Evolutionary conservation across 208 protist species (phyloP).

Genomic region (Leishmania braziliensis): DNA sequence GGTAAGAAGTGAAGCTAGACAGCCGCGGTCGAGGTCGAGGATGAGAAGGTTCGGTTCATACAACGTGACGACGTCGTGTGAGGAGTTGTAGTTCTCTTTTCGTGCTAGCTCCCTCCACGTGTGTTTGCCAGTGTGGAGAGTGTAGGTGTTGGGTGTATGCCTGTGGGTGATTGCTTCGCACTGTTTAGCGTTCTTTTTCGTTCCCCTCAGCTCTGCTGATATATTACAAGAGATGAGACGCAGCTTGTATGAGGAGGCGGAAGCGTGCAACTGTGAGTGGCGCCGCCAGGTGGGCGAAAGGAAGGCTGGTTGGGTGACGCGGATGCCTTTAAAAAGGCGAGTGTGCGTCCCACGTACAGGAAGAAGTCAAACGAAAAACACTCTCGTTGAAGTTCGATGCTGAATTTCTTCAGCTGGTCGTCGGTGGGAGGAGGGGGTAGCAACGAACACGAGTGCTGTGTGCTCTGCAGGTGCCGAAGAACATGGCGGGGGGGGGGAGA

Average conservation of each 20-base stretch:
- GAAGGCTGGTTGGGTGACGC: not conserved
- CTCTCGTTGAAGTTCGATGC: not conserved
- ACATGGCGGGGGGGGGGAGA: not conserved
- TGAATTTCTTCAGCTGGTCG: not conserved
- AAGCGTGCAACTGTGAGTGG: not conserved
- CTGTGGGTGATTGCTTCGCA: not conserved
- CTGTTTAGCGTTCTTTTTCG: not conserved
- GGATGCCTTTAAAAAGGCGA: constrained; percentile 8
- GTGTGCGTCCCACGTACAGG: not conserved
- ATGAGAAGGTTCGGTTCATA: not conserved
- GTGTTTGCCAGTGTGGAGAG: not conserved
- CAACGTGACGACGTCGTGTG: not conserved
- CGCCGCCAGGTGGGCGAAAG: not conserved
- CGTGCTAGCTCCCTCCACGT: not conserved
- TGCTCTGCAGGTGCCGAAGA: not conserved
- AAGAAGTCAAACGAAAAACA: not conserved
- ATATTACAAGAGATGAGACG: not conserved
- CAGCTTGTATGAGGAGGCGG: not conserved
- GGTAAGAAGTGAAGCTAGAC: not conserved
- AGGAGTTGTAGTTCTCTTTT: not conserved
- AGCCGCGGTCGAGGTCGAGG: not conserved
- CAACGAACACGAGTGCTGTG: constrained; percentile 3
- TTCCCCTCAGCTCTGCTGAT: not conserved
- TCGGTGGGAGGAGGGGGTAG: not conserved
- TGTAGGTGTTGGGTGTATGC: not conserved